Evolutionary conservation across 176 grass and related monocot species (phyloP).

Genomic region (Zoysia pacifica): DNA sequence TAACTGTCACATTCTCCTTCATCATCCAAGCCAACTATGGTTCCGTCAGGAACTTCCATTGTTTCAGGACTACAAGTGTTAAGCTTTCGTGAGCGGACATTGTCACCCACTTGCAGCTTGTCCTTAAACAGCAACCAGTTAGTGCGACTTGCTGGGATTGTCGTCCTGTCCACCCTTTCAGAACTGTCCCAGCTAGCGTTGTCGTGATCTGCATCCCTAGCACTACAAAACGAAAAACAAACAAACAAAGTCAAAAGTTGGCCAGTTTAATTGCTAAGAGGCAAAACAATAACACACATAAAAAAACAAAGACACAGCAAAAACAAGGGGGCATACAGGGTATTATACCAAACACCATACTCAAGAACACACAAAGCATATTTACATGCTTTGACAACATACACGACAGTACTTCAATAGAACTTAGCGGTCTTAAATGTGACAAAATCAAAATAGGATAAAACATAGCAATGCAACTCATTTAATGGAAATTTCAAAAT

Average conservation of each 20-base stretch:
- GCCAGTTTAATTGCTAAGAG: not conserved
- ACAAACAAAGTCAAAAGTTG: not conserved
- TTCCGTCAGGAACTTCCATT: conserved; percentile 93
- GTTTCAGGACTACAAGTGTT: conserved; percentile 64
- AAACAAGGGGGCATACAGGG: not conserved
- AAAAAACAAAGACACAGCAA: not conserved
- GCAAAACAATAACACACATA: not conserved
- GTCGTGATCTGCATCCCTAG: conserved; percentile 47
- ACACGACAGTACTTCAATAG: not conserved
- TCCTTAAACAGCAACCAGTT: conserved; percentile 82
- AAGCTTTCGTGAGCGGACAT: conserved; percentile 76
- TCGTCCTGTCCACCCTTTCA: conserved; percentile 40
- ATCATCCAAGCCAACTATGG: conserved; percentile 75
- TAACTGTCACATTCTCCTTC: conserved; percentile 55
- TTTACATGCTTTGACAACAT: conserved; percentile 1
- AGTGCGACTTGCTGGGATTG: conserved; percentile 40
- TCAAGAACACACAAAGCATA: conserved; percentile 14
- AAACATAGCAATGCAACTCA: not conserved
- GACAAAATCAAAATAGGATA: conserved; percentile 10
- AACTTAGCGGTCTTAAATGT: conserved; percentile 3
- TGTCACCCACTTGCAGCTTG: conserved; percentile 70
- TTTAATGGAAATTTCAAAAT: conserved; percentile 22
- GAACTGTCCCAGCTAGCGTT: conserved; percentile 41
- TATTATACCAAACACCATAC: conserved; percentile 15
- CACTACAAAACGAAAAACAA: conserved; percentile 44